Evolutionary conservation across 179 eudicot genomes (phyloP), one percentile per base, ranked within the genome.

Genomic region (Heliamphora pulchella): DNA sequence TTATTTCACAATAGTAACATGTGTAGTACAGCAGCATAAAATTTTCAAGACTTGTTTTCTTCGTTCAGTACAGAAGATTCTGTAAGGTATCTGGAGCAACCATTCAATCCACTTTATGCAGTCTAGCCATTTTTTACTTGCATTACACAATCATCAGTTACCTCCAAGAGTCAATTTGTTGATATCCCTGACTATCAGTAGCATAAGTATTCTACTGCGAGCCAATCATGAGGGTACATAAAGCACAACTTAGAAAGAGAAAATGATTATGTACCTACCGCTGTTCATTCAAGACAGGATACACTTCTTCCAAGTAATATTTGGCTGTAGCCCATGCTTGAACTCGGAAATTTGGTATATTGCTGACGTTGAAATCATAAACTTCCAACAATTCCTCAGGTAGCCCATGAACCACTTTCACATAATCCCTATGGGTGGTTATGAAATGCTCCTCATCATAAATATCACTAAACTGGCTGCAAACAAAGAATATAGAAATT

Each of bases 291-390:
- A 93, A 84, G 81, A 92, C 82, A 8, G 97, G 94, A 80, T 86
- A 84, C 80, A 91, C 90, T 82, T 85, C 90, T 79, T 89, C 87
- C 64, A 84, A 81, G 85, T 93, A 93, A 83, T 86, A 89, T 71
- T 82, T 86, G 80, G 90, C 78, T 70, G 93, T 78, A 67, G 97
- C 89, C 96, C 96, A 93, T 78, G 97, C 97, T 80, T 85, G 91
- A 80, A 93, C 91, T 75, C 85, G 89, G 67, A 84, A 50, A 62
- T 80, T 86, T 47, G 92, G 94, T 79, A 92, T 75, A 80, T 84
- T 87, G 87, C 88, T 92, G 81, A 92, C 81, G 80, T 91, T 92
- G 74, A 80, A 77, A 62, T 86, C 80, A 77, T 83, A 90, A 57
- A 76, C 78, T 80, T 90, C 93, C 89, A 92, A 83, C 78, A 88